Evolutionary conservation across 2,329 filamentous ascomycete genomes (phyloP), one percentile per base, ranked within the genome.

Genomic region (Beauveria caledonica): DNA sequence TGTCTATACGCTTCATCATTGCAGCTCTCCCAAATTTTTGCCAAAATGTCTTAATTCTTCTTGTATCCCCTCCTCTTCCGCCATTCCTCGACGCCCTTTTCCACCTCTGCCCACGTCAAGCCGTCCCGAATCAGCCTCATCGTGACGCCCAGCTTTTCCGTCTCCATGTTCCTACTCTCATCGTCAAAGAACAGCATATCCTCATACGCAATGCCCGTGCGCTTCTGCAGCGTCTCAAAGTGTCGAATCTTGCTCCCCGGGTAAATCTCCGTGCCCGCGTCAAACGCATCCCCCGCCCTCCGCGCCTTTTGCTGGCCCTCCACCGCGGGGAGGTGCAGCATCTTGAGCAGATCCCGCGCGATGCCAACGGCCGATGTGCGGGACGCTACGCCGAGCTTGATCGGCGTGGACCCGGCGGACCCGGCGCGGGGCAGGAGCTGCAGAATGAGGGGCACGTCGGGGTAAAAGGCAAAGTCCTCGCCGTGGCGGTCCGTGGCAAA

Each of bases 141-240:
- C 0, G 88, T 89, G 3, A 96, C 88, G 0, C 92, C 92, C 54
- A 97, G 68, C 27, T 70, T 76, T 76, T 87, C 85, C 1, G 96
- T 93, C 70, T 97, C 92, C 61, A 84, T 80, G 70, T 97, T 97
- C 63, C 93, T 77, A 57, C 81, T 80, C 81, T 97, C 93, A 67
- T 97, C 93, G 67, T 97, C 93, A 66, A 97, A 97, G 73, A 97
- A 97, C 39, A 97, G 72, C 87, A 97, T 96, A 52, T 97, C 90
- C 64, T 88, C 82, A 68, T 85, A 96, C 6, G 78, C 76, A 3
- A 97, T 73, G 1, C 85, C 86, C 15, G 88, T 92, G 60, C 84
- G 80, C 70, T 86, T 83, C 10, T 88, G 83, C 66, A 97, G 78
- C 5, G 82, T 78, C 68, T 86, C 80, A 68, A 97, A 95, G 74